Base-by-base conservation (phyloP, 768 basidiomycete genomes). In the Lyophyllum semitale region DNA sequence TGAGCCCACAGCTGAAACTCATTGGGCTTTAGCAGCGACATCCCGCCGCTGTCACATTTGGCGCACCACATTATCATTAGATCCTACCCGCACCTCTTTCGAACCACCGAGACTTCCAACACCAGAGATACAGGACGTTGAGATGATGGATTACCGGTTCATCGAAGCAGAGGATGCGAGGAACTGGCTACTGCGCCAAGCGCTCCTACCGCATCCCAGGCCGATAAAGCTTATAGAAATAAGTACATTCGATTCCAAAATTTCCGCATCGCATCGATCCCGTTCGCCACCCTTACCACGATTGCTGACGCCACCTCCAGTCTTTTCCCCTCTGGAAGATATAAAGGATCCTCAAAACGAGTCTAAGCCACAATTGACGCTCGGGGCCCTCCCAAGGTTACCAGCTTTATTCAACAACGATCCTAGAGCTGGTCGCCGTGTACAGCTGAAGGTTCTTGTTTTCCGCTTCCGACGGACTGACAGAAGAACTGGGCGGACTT, bases 211-310 rank as follows among this genome's bases (percentile, higher is more conserved):
- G 35, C 57, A 8, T 55, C 55, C 29, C 57, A 58, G 29, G 43
- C 68, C 40, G 70, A 76, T 30, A 77, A 81, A 15, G 60, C 65
- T 29, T 73, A 78, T 33, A 74, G 78, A 22, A 29, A 82, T 83
- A 59, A 78, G 75, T 66, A 73, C 75, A 26, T 84, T 84, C 55
- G 81, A 85, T 62, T 73, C 72, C 49, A 74, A 84, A 47, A 83
- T 83, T 42, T 75, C 78, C 55, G 74, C 74, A 18, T 66, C 83
- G 57, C 76, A 80, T 25, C 73, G 69, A 51, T 77, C 75, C 30
- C 69, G 71, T 45, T 65, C 71, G 13, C 65, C 67, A 8, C 46
- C 32, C 23, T 46, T 59, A 0, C 55, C 67, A 23, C 66, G 67
- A 8, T 59, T 65, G 2, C 58, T 63, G 15, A 65, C 72, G 1